Evolutionary conservation across 345 rosid species (phyloP), one percentile per base, ranked within the genome.

Genomic region (Corchorus capsularis): DNA sequence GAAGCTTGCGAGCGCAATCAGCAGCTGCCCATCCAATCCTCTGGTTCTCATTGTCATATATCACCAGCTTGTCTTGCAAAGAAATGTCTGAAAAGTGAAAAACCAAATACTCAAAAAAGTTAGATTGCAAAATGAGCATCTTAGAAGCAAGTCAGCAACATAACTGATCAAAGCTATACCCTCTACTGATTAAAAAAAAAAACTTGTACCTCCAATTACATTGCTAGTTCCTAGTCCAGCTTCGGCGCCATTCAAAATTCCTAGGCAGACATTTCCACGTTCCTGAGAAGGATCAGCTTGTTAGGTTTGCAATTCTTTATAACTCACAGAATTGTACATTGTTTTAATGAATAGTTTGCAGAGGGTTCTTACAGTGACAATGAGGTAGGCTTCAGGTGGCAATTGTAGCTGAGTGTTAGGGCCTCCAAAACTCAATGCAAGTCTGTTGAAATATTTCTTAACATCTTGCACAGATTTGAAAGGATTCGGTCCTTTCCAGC

Each of bases 221-320:
- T 83, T 79, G 15, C 0, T 8, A 14, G 62, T 50, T 64, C 64
- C 80, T 10, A 77, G 46, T 39, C 68, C 83, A 1, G 19, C 64
- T 74, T 74, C 65, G 10, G 57, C 4, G 34, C 75, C 81, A 35
- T 59, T 61, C 76, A 83, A 57, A 59, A 77, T 69, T 32, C 85
- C 85, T 12, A 83, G 73, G 79, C 85, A 79, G 22, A 57, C 81
- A 52, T 79, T 83, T 15, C 82, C 80, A 0, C 0, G 35, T 32
- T 19, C 64, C 85, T 75, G 79, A 35, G 43, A 74, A 14, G 14
- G 37, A 50, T 35, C 19, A 63, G 37, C 78, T 50, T 37, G 71
- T 75, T n/a, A 67, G 16, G 7, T 5, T 32, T 46, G 27, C 27
- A 39, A 39, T 11, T 49, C 17, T 19, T 45, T 22, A 19, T 16